Evolutionary conservation across 78 protist species (phyloP), one percentile per base, ranked within the genome.

Genomic region (Abeoforma whisleri): DNA sequence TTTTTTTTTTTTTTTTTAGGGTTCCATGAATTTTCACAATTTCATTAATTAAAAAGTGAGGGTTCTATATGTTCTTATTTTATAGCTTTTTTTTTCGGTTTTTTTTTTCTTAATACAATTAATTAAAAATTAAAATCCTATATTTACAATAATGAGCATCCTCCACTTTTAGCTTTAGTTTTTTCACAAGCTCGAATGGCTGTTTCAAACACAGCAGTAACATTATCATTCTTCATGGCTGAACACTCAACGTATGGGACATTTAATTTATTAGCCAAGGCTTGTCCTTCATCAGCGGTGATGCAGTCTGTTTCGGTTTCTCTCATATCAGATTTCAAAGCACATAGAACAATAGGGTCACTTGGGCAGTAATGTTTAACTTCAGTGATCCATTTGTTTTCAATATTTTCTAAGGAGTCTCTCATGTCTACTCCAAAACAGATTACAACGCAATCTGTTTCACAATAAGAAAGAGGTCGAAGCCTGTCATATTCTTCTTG

Each of bases 331-430:
- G 25, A n/a, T 62, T 62, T 62, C 70, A 62, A 25, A 62, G 35
- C 70, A 25, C 70, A 62, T 25, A 62, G 70, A 62, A 62, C 25
- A 62, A n/a, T n/a, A n/a, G 70, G 70, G 70, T n/a, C 70, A 62
- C 70, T 25, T 25, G 70, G 70, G 25, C 35, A 25, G 70, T 62
- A 25, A 25, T 62, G 70, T 25, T 62, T 62, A 25, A 62, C 70
- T 25, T 62, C 70, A 25, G 25, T 62, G 25, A 62, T 25, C 70
- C 70, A 62, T 25, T 62, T 62, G 70, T 62, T 25, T 25, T 62
- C 25, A 25, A 62, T 25, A 25, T 62, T 62, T 62, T 62, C 70
- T 25, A 62, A 25, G 70, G 70, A 62, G 25, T 62, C 70, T 25
- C 25, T 62, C 35, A n/a, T 62, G 70, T 62, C 70, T n/a, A 62